Evolutionary conservation across 257 asterid genomes (phyloP).

Genomic region (Buddleja alternifolia): DNA sequence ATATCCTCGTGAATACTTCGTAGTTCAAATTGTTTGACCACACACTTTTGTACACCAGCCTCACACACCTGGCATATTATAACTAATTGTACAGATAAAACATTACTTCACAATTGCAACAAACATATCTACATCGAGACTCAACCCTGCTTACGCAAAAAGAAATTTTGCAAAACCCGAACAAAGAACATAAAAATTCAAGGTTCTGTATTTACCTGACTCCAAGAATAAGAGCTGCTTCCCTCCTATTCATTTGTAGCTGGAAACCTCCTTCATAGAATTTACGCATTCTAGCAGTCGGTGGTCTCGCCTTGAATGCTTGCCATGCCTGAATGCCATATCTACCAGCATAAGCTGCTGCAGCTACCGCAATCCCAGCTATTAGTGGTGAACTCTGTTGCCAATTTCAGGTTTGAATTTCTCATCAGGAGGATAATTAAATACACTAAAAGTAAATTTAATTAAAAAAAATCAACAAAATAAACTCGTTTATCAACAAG

Average conservation of each 20-base stretch:
- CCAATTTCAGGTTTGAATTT: conserved; percentile 28
- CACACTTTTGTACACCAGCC: not conserved
- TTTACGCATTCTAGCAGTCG: conserved; percentile 73
- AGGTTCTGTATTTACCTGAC: conserved; percentile 54
- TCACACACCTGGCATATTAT: not conserved
- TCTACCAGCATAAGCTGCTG: conserved; percentile 78
- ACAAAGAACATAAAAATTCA: not conserved
- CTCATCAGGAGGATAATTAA: conserved; percentile 5
- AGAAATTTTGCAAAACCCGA: not conserved
- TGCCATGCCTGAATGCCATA: conserved; percentile 86
- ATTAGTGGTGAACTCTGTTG: conserved; percentile 64
- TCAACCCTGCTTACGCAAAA: not conserved
- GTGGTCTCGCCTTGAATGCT: conserved; percentile 86
- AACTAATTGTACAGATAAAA: not conserved
- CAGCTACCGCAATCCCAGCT: conserved; percentile 78
- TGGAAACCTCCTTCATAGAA: conserved; percentile 94
- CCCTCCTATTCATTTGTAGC: conserved; percentile 82
- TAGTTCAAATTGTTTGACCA: not conserved
- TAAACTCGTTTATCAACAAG: not conserved
- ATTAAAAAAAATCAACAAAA: no score
- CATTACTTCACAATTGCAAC: not conserved
- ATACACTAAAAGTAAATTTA: not conserved
- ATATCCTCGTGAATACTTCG: not conserved
- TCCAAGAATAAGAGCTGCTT: conserved; percentile 91
- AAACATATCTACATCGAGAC: conserved; percentile 5